Base-by-base conservation (phyloP, 75 land plant species). In the Sequoia sempervirens region DNA sequence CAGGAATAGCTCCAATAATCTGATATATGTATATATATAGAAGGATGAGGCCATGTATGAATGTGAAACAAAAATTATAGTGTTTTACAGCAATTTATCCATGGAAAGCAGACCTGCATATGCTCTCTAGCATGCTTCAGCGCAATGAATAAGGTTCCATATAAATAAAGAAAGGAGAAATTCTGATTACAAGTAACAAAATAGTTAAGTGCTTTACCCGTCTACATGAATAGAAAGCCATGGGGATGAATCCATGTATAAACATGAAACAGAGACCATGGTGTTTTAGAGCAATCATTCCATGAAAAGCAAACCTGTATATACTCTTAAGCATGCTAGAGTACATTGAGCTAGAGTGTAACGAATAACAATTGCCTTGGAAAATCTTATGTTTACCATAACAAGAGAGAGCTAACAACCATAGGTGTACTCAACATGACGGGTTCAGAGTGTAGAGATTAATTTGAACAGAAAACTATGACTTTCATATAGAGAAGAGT, bases 281-380 rank as follows among this genome's bases (percentile, higher is more conserved):
- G 30, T 78, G 50, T 13, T 78, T 10, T n/a, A n/a, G 50, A 45
- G 80, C 50, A 45, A 78, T 78, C n/a, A 78, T n/a, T 11, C 30
- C 80, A 45, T 78, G 50, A 45, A 18, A 78, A n/a, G n/a, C 15
- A 78, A 47, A 41, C 80, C 32, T 20, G 80, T n/a, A 78, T 43
- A 78, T 45, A 43, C 52, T 78, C 80, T 45, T 13, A 78, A 43
- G 80, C 30, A 78, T n/a, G 50, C 47, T 43, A 78, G n/a, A 78
- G 80, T 23, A 0, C 12, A 43, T 45, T 45, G 47, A 45, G 50
- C 47, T 43, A 78, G 46, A 78, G 80, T 23, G 1, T 28, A 43
- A 78, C 40, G 41, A 78, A 78, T 45, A 78, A 23, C 47, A 78
- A 43, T 45, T 45, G 78, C 41, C 47, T 45, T 45, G 12, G 28